Evolutionary conservation across 345 rosid species (phyloP).

Genomic region (Theobroma cacao): DNA sequence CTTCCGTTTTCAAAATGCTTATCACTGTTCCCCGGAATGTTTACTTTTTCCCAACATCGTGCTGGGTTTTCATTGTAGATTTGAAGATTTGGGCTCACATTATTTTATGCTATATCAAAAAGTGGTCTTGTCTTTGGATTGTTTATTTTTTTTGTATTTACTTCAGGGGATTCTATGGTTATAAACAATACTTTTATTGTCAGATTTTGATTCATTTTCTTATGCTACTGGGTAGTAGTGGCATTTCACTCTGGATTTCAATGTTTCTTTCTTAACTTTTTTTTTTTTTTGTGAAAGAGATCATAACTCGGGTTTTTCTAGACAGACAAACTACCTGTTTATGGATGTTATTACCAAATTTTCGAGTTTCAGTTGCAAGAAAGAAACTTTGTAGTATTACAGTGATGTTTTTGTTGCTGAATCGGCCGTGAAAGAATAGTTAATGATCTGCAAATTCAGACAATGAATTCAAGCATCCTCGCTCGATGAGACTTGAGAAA

Average conservation of each 20-base stretch:
- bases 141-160: no score
- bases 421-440: not conserved
- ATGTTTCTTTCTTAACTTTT: not conserved
- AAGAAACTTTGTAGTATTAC: not conserved
- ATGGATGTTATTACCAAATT: no score
- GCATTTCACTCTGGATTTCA: not conserved
- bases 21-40: not conserved
- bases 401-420: not conserved
- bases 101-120: not conserved
- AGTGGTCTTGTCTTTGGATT: not conserved
- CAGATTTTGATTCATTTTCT: not conserved
- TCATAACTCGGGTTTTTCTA: not conserved
- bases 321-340: no score
- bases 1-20: not conserved
- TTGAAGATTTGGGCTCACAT: not conserved
- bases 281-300: not conserved
- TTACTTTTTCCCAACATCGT: not conserved
- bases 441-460: not conserved
- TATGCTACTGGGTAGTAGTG: not conserved
- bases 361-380: not conserved
- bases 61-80: not conserved
- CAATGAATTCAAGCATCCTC: not conserved
- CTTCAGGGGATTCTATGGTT: not conserved
- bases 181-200: not conserved
- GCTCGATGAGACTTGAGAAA: not conserved